These are phyloP conservation scores for Coemansia sp. DNA, from an alignment of 192 early-diverging fungal species.

Conservation along the genomic window DNA sequence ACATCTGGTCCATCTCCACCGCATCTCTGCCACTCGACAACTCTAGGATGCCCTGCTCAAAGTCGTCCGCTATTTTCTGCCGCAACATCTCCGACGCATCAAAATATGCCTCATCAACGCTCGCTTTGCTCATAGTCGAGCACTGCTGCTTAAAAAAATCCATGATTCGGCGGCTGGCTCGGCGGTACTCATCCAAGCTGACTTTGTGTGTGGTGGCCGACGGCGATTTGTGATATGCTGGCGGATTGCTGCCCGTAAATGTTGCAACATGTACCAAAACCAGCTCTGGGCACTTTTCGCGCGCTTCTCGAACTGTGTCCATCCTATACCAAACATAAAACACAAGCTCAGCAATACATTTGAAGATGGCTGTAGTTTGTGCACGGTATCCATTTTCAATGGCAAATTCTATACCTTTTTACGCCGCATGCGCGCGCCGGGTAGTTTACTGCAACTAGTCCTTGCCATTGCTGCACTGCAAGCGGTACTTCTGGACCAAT, in stretches of 20 bases:
- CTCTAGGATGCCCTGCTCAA: constrained; percentile 25
- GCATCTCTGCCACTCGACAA: constrained; percentile 7
- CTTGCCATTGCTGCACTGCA: constrained; percentile 90
- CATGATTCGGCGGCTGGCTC: constrained; percentile 73
- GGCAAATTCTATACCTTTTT: constrained; percentile 54
- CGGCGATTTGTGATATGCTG: constrained; percentile 68
- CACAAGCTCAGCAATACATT: not conserved
- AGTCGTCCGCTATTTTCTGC: constrained; percentile 34
- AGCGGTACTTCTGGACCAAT: constrained; percentile 67
- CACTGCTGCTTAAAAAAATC: constrained; percentile 61
- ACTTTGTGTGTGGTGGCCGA: constrained; percentile 84
- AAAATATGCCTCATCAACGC: constrained; percentile 86
- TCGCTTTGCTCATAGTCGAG: constrained; percentile 66
- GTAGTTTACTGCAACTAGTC: constrained; percentile 86
- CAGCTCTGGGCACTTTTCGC: constrained; percentile 61
- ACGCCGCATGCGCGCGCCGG: constrained; percentile 79
- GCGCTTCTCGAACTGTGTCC: constrained; percentile 38
- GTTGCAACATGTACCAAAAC: constrained; percentile 82
- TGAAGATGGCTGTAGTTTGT: no score
- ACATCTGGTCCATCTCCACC: constrained; percentile 1
- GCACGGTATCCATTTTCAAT: not conserved
- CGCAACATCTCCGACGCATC: constrained; percentile 77
- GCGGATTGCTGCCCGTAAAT: constrained; percentile 63
- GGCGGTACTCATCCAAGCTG: constrained; percentile 78
- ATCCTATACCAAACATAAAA: constrained; percentile 19